These are phyloP conservation scores for Lenwebbia sp. DNA, from an alignment of 345 rosid genomes.

Conservation along the genomic window DNA sequence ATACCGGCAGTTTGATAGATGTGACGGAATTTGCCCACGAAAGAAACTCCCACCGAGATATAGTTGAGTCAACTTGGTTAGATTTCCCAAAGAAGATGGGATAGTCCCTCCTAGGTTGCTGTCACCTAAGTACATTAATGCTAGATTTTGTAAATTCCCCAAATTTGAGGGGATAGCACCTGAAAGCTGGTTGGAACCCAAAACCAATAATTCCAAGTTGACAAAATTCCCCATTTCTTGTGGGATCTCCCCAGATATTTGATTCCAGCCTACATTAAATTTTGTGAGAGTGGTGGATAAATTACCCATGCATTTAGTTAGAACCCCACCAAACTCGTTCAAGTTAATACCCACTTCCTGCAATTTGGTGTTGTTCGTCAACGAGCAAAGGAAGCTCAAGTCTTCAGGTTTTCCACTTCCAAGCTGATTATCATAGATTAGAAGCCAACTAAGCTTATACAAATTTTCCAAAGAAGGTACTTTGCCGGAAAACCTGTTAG, in stretches of 20 bases:
- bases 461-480: too few relatives aligned
- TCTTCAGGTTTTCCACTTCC: too few relatives aligned
- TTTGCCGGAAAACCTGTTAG: too few relatives aligned
- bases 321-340: too few relatives aligned
- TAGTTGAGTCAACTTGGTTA: rapidly evolving
- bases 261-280: too few relatives aligned
- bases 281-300: too few relatives aligned
- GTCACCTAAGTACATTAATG: rapidly evolving
- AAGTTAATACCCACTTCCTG: too few relatives aligned
- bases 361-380: too few relatives aligned
- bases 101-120: neutral
- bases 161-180: neutral
- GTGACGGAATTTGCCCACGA: neutral
- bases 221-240: neutral
- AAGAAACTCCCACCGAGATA: neutral
- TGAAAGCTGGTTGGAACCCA: neutral
- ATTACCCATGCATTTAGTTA: too few relatives aligned
- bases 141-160: neutral
- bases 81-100: neutral
- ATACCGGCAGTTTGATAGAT: rapidly evolving
- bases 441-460: too few relatives aligned
- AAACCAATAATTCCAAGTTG: neutral
- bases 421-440: too few relatives aligned
- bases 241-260: neutral
- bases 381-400: too few relatives aligned